Evolutionary conservation across 805 yeast species (phyloP).

Genomic region (Ogataea glucozyma): DNA sequence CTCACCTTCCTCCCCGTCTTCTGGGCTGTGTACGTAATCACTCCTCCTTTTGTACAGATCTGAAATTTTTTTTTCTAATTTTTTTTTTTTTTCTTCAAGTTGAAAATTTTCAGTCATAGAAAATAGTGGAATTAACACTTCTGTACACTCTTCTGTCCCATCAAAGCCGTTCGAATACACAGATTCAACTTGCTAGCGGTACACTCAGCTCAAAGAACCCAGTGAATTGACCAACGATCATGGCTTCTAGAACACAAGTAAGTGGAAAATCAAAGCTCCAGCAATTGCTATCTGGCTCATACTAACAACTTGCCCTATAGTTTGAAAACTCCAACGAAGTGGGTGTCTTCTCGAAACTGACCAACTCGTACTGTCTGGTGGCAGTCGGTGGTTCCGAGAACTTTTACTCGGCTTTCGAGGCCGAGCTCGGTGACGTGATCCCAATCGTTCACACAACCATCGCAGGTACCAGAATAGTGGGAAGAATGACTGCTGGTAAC

Average conservation of each 20-base stretch:
- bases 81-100: constrained; percentile 2
- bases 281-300: not conserved
- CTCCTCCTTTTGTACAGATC: not conserved
- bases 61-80: constrained; percentile 3
- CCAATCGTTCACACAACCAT: constrained; percentile 97
- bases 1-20: not conserved
- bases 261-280: constrained; percentile 12
- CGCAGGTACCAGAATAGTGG: constrained; percentile 97
- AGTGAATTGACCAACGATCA: constrained; percentile 25
- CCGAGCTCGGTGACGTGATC: constrained; percentile 92
- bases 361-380: constrained; percentile 94
- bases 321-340: constrained; percentile 88
- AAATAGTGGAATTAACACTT: not conserved
- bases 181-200: not conserved
- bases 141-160: not conserved
- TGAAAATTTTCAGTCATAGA: constrained; percentile 2
- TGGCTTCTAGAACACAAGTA: constrained; percentile 70
- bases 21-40: constrained; percentile 2
- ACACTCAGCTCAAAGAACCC: not conserved
- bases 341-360: constrained; percentile 92
- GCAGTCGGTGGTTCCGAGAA: constrained; percentile 93
- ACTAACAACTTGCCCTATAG: constrained; percentile 23
- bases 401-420: constrained; percentile 91
- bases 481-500: constrained; percentile 98
- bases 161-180: not conserved